These are phyloP conservation scores for Xylaria sp. DNA, from an alignment of 2,329 filamentous ascomycete species.

Conservation along the genomic window DNA sequence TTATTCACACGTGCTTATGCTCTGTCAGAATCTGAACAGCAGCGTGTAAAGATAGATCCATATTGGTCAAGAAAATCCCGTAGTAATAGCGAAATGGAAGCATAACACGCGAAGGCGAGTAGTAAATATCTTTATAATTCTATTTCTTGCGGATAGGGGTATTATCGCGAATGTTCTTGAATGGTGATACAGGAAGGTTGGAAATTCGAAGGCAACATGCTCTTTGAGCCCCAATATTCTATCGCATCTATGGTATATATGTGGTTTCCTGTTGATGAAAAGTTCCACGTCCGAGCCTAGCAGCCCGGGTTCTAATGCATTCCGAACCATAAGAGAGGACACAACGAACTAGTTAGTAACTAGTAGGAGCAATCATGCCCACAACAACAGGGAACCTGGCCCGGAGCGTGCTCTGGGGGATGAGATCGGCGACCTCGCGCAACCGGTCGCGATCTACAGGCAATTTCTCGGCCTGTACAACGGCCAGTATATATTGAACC, in stretches of 20 bases:
- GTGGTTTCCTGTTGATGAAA: not conserved
- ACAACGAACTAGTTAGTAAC: not conserved
- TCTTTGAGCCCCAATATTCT: not conserved
- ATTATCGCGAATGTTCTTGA: conserved; percentile 9
- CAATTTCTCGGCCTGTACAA: conserved; percentile 61
- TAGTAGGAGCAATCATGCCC: not conserved
- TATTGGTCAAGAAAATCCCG: not conserved
- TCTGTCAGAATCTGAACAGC: not conserved
- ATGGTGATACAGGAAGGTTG: not conserved
- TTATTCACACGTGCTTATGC: not conserved
- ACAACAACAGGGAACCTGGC: conserved; percentile 22
- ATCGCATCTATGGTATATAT: conserved; percentile 2
- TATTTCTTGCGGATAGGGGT: conserved; percentile 16
- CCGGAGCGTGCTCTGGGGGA: conserved; percentile 42
- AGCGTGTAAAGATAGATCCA: not conserved
- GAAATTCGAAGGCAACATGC: not conserved
- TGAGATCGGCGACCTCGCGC: conserved; percentile 51
- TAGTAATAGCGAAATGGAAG: not conserved
- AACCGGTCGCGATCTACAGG: conserved; percentile 58
- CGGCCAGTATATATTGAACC: conserved; percentile 66
- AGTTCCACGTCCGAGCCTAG: not conserved
- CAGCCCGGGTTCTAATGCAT: not conserved
- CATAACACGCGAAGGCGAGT: not conserved
- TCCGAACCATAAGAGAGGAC: not conserved
- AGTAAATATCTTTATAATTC: conserved; percentile 5